A percentile compares a stretch with the other conserved stretches of the same genome.
Evolutionary conservation across 176 grass and related monocot genomes (phyloP).

Genomic region (Tuctoria greenei): DNA sequence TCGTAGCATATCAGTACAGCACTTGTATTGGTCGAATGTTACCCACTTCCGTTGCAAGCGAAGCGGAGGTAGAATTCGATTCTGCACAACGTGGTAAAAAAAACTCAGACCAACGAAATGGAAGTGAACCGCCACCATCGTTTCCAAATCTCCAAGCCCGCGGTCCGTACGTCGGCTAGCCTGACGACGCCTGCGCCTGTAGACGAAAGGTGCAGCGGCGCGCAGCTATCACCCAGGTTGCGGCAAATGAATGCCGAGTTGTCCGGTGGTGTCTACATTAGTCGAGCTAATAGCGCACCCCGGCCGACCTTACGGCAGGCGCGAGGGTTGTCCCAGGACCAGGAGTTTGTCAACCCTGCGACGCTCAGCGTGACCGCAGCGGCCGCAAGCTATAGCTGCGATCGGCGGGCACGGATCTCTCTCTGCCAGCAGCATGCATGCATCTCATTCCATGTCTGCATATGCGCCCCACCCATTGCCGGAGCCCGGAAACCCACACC

Average conservation of each 20-base stretch:
- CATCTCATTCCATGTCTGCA: background rate
- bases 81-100: no score
- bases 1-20: background rate
- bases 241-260: conserved; percentile 27
- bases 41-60: no score
- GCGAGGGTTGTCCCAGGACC: no score
- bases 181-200: no score
- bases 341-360: conserved; percentile 41
- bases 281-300: conserved; percentile 4
- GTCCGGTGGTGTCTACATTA: conserved; percentile 45
- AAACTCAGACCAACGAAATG: no score
- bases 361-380: conserved; percentile 36
- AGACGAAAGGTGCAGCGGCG: background rate
- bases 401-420: background rate
- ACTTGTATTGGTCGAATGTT: no score
- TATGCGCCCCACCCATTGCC: background rate
- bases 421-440: background rate
- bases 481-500: background rate
- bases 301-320: background rate
- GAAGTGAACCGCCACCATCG: no score
- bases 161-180: background rate
- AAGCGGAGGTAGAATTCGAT: no score
- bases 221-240: background rate
- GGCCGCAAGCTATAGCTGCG: conserved; percentile 1
- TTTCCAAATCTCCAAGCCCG: background rate